Percentiles rank a stretch among this genome's conserved stretches.
phyloP scores from a whole-genome alignment of 768 basidiomycete species.

The Psilocybe tampanensis region DNA sequence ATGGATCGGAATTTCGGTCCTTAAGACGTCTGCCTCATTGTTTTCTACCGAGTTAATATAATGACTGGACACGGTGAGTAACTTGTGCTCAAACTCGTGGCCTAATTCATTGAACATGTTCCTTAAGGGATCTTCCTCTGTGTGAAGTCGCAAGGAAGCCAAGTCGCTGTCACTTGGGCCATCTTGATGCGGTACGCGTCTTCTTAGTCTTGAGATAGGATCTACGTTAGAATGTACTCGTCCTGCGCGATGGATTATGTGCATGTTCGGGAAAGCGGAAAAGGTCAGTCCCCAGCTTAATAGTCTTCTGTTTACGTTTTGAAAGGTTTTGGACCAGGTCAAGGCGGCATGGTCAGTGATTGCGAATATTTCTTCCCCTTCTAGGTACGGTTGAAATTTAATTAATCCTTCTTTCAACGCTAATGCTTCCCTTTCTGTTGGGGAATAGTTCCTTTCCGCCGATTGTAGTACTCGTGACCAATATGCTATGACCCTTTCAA shows the following conservation, averaged over 20 bases:
- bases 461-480: constrained; percentile 1
- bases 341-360: constrained; percentile 1
- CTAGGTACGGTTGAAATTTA: not conserved
- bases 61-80: not conserved
- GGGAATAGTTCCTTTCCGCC: constrained; percentile 1
- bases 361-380: not conserved
- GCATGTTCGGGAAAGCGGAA: not conserved
- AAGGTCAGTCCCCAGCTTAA: not conserved
- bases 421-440: constrained; percentile 6
- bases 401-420: not conserved
- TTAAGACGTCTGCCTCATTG: too few species aligned
- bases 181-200: not conserved
- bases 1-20: too few species aligned
- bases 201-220: not conserved
- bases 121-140: not conserved
- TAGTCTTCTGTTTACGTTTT: not conserved
- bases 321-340: not conserved
- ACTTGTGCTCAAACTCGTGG: not conserved
- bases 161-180: not conserved
- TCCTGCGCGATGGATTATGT: constrained; percentile 1
- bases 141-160: not conserved
- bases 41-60: not conserved
- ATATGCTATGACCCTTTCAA: constrained; percentile 4
- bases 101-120: not conserved
- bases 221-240: constrained; percentile 1